These are phyloP conservation scores for Thielaviopsis punctulata DNA, from an alignment of 2,329 filamentous ascomycete genomes.

Conservation along the genomic window DNA sequence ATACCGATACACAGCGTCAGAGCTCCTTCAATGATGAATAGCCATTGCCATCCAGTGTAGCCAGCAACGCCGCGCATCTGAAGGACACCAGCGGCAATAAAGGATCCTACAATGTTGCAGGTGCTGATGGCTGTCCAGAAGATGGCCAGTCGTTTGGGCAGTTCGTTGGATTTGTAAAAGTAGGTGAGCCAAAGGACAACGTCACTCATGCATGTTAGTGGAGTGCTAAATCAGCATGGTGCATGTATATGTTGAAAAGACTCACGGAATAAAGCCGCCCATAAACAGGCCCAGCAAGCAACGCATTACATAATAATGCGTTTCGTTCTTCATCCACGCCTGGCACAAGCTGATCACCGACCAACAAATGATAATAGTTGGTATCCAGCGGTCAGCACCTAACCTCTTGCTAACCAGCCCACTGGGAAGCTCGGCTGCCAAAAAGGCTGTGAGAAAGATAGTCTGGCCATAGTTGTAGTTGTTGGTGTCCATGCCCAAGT, in stretches of 20 bases:
- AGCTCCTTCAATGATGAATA: conserved; percentile 15
- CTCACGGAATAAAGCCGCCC: conserved; percentile 33
- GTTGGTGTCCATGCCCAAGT: conserved; percentile 26
- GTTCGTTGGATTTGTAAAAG: conserved; percentile 19
- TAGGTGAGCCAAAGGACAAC: conserved; percentile 19
- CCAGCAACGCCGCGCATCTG: conserved; percentile 22
- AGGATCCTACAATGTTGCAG: conserved; percentile 23
- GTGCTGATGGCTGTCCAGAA: conserved; percentile 18
- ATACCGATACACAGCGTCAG: conserved; percentile 25
- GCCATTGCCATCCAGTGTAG: conserved; percentile 24
- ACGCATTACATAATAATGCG: conserved; percentile 25
- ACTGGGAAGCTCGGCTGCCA: conserved; percentile 31
- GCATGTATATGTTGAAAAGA: neutral
- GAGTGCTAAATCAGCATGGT: neutral
- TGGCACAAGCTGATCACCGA: conserved; percentile 24
- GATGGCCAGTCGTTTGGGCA: conserved; percentile 17
- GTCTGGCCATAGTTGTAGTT: conserved; percentile 29
- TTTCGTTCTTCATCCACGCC: conserved; percentile 20
- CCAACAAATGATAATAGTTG: conserved; percentile 24
- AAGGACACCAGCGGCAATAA: conserved; percentile 26
- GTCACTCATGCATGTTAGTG: conserved; percentile 11
- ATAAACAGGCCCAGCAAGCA: conserved; percentile 29
- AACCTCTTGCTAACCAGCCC: conserved; percentile 33
- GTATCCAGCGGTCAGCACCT: conserved; percentile 30
- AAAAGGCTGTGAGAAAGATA: conserved; percentile 27